A percentile compares a stretch with the other conserved stretches of the same genome.
These are phyloP conservation scores for Aspergillus hortae DNA, from an alignment of 2,329 filamentous ascomycete genomes.

Conservation along the genomic window DNA sequence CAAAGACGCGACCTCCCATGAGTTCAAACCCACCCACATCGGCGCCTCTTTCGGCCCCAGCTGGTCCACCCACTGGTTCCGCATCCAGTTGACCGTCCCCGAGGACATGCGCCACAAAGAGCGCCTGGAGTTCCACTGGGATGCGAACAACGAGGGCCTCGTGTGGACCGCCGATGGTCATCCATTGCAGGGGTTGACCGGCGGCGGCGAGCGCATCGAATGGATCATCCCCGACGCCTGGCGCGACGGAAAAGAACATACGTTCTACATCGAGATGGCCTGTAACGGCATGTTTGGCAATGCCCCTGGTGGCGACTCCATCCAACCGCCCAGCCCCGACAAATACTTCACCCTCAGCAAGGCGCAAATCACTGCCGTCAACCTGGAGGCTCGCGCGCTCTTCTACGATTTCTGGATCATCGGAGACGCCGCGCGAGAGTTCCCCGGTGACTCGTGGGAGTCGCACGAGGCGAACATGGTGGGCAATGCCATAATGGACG, in stretches of 20 bases:
- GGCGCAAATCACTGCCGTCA: constrained; percentile 85
- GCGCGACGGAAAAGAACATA: constrained; percentile 80
- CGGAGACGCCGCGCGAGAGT: constrained; percentile 84
- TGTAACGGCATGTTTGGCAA: constrained; percentile 99
- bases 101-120: constrained; percentile 68
- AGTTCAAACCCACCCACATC: constrained; percentile 70
- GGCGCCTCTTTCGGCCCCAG: constrained; percentile 85
- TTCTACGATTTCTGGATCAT: constrained; percentile 97
- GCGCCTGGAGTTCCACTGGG: constrained; percentile 93
- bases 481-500: constrained; percentile 83
- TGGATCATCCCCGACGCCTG: constrained; percentile 84
- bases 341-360: constrained; percentile 71
- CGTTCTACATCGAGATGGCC: constrained; percentile 95
- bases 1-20: constrained; percentile 72
- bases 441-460: constrained; percentile 83
- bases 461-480: constrained; percentile 80
- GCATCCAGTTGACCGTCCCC: constrained; percentile 74
- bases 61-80: constrained; percentile 99
- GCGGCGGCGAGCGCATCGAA: constrained; percentile 80
- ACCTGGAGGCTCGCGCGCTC: constrained; percentile 76
- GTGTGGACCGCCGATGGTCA: constrained; percentile 90
- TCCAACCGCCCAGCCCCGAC: constrained; percentile 85
- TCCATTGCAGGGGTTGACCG: constrained; percentile 86
- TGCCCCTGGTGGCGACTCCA: constrained; percentile 75
- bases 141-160: constrained; percentile 89